Evolutionary conservation across 2,329 filamentous ascomycete genomes (phyloP).

Genomic region (Sporothrix variecibatus): DNA sequence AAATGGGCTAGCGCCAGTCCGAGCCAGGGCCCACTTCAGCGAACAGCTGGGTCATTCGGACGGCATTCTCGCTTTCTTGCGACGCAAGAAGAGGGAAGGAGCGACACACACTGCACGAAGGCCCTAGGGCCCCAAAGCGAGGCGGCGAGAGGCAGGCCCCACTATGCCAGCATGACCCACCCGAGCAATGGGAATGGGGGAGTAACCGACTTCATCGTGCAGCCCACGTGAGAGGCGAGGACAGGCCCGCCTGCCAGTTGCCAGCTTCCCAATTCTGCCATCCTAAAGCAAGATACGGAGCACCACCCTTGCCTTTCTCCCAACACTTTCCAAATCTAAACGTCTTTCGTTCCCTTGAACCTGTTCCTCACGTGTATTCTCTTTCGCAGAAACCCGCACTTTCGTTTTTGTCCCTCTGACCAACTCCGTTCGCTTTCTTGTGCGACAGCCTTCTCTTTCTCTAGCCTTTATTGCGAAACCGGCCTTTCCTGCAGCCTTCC

Average conservation of each 20-base stretch:
- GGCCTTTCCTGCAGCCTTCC: not conserved
- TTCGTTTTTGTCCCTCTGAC: slow-evolving; percentile 1
- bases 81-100: slow-evolving; percentile 6
- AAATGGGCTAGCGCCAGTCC: not conserved
- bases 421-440: not conserved
- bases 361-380: not conserved
- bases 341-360: not conserved
- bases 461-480: not conserved
- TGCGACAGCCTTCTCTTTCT: not conserved
- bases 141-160: slow-evolving; percentile 1
- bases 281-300: slow-evolving; percentile 11
- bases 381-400: not conserved
- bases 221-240: slow-evolving; percentile 23
- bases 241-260: not conserved
- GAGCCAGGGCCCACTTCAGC: not conserved
- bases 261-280: slow-evolving; percentile 5
- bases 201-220: not conserved
- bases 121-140: not conserved
- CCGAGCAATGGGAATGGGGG: not conserved
- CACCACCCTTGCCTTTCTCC: not conserved
- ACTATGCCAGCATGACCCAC: slow-evolving; percentile 15
- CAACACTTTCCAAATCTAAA: not conserved
- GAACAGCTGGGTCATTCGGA: slow-evolving; percentile 12
- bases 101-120: not conserved
- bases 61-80: not conserved